Evolutionary conservation across 768 basidiomycete genomes (phyloP).

Genomic region (Boletus rufocinnamomeus): DNA sequence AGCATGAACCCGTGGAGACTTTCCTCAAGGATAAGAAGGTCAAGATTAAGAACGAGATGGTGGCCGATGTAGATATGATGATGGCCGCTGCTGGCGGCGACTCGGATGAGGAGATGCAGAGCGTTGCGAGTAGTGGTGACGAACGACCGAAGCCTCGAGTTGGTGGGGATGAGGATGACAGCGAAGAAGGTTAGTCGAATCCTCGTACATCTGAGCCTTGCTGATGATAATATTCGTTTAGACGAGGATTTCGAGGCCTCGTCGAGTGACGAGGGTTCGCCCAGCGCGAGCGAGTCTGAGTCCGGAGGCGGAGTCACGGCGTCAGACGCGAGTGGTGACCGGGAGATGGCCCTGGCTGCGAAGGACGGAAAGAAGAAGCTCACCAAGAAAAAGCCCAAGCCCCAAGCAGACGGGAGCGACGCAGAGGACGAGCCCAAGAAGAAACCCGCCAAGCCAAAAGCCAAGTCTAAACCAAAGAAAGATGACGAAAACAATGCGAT

Average conservation of each 20-base stretch:
- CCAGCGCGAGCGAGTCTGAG: conserved; percentile 69
- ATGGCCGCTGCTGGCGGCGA: conserved; percentile 63
- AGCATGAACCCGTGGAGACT: conserved; percentile 81
- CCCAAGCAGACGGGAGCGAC: conserved; percentile 44
- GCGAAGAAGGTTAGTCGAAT: conserved; percentile 58
- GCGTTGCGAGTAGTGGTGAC: conserved; percentile 70
- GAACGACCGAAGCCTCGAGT: conserved; percentile 54
- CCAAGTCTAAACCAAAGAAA: conserved; percentile 42
- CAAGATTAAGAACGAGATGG: conserved; percentile 93
- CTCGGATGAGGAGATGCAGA: conserved; percentile 84
- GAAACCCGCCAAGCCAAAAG: conserved; percentile 46
- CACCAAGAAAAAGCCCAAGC: conserved; percentile 47
- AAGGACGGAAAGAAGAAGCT: conserved; percentile 40
- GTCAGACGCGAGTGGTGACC: conserved; percentile 83
- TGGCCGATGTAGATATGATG: conserved; percentile 80
- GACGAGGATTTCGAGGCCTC: conserved; percentile 93
- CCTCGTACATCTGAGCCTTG: neutral
- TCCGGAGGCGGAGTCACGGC: conserved; percentile 71
- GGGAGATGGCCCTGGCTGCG: conserved; percentile 50
- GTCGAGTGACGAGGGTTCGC: conserved; percentile 85
- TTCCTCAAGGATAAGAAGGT: conserved; percentile 92
- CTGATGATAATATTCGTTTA: conserved; percentile 30
- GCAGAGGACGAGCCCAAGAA: conserved; percentile 50
- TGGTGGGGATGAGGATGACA: conserved; percentile 68
- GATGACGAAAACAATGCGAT: conserved; percentile 49